phyloP scores from a whole-genome alignment of 2,329 filamentous ascomycete genomes.

The Ascochyta pisi region DNA sequence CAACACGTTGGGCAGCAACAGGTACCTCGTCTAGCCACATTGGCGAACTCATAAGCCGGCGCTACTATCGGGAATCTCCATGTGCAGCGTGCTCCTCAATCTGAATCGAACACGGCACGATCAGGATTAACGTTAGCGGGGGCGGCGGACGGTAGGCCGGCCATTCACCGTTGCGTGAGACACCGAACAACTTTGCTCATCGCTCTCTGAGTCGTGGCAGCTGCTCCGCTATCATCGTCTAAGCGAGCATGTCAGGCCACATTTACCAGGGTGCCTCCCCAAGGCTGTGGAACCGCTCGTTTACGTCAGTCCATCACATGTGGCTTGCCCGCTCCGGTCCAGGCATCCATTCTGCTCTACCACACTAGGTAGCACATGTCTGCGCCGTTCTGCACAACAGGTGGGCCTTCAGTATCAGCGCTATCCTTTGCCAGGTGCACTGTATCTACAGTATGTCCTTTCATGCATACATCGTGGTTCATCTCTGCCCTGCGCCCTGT shows the following conservation, averaged over 20 bases:
- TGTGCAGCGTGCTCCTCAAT: constrained; percentile 9
- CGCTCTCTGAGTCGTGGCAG: constrained; percentile 8
- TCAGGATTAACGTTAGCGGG: constrained; percentile 18
- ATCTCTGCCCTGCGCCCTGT: constrained; percentile 5
- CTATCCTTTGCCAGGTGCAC: too few species aligned
- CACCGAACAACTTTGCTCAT: constrained; percentile 5
- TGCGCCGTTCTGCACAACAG: too few species aligned
- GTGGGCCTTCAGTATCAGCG: too few species aligned
- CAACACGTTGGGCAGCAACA: constrained; percentile 14
- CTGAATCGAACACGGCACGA: constrained; percentile 19
- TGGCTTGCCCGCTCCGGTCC: constrained; percentile 4
- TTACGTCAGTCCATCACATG: constrained; percentile 19
- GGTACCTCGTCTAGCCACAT: constrained; percentile 9
- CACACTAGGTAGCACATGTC: not conserved
- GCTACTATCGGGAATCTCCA: constrained; percentile 18
- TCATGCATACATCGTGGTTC: not conserved
- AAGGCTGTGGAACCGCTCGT: constrained; percentile 15
- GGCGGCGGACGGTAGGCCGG: constrained; percentile 11
- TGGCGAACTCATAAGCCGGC: constrained; percentile 3
- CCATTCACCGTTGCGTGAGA: constrained; percentile 16
- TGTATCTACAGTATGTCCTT: not conserved
- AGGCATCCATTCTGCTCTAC: constrained; percentile 6
- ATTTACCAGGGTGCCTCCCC: constrained; percentile 7
- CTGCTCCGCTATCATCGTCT: constrained; percentile 11
- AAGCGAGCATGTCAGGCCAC: constrained; percentile 18